Percentiles rank a stretch among this genome's conserved stretches.
These are phyloP conservation scores for Rubus idaeus DNA, from an alignment of 306 rosid species.

Conservation along the genomic window DNA sequence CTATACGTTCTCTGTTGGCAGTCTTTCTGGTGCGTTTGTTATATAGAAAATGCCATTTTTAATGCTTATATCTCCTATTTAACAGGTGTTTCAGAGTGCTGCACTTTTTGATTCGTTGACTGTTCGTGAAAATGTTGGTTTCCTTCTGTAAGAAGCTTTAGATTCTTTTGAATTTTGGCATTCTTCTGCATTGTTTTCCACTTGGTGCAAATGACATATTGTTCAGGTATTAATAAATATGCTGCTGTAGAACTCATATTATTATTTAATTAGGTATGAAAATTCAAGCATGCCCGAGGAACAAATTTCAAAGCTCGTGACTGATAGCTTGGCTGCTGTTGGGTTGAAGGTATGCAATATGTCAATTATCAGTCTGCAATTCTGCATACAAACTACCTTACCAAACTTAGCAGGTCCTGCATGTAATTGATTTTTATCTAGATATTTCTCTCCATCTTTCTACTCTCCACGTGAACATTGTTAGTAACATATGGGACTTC, in stretches of 20 bases:
- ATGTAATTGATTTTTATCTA: background rate
- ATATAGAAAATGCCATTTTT: background rate
- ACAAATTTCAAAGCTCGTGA: constrained; percentile 74
- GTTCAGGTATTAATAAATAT: background rate
- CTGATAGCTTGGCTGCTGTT: constrained; percentile 87
- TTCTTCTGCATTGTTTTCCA: constrained; percentile 7
- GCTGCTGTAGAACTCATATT: background rate
- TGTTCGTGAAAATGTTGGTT: constrained; percentile 97
- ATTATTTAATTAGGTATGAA: constrained; percentile 64
- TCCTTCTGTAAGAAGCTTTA: constrained; percentile 71
- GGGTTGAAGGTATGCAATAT: constrained; percentile 71
- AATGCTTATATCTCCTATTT: constrained; percentile 20
- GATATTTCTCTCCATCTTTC: background rate
- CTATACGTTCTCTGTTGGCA: constrained; percentile 1
- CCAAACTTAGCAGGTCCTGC: background rate
- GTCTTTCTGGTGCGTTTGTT: constrained; percentile 3
- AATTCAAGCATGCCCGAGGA: constrained; percentile 75
- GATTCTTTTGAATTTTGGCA: constrained; percentile 18
- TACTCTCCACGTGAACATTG: background rate
- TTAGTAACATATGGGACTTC: background rate
- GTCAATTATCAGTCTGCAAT: constrained; percentile 15
- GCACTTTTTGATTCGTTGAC: constrained; percentile 98
- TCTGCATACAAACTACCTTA: constrained; percentile 10
- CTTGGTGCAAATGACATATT: background rate
- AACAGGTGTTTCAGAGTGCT: constrained; percentile 98